Evolutionary conservation across 441 rosid species (phyloP).

Genomic region (Populus hybrid): DNA sequence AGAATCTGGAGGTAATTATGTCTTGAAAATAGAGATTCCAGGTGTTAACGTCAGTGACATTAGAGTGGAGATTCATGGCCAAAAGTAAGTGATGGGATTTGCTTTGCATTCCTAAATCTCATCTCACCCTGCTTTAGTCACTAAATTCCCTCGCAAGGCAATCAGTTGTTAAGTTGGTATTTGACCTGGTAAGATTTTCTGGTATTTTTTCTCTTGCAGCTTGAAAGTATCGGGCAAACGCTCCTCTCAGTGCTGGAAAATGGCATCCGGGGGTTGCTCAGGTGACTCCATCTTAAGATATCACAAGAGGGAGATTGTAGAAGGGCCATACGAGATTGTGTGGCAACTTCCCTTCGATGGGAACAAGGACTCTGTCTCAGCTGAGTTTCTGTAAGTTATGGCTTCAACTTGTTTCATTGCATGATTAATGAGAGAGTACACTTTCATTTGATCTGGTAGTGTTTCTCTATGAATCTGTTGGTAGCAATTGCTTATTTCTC

Average conservation of each 20-base stretch:
- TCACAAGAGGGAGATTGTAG: slow-evolving; percentile 51
- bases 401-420: neutral
- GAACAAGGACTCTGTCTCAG: slow-evolving; percentile 54
- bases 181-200: neutral
- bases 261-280: slow-evolving; percentile 15
- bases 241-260: slow-evolving; percentile 26
- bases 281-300: slow-evolving; percentile 31
- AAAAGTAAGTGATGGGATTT: slow-evolving; percentile 28
- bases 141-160: neutral
- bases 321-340: slow-evolving; percentile 54
- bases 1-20: slow-evolving; percentile 44
- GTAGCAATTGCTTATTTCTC: neutral
- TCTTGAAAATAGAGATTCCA: slow-evolving; percentile 69
- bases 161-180: neutral
- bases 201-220: slow-evolving; percentile 27
- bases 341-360: slow-evolving; percentile 67
- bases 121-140: neutral
- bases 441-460: too few relatives aligned
- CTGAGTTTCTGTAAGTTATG: slow-evolving; percentile 65
- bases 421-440: neutral
- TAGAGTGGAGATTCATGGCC: slow-evolving; percentile 66
- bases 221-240: slow-evolving; percentile 57
- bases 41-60: slow-evolving; percentile 62
- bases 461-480: too few relatives aligned
- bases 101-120: neutral